Conservation (phyloP, 495 filamentous ascomycete genomes). For the Pyrenula massariospora region DNA sequence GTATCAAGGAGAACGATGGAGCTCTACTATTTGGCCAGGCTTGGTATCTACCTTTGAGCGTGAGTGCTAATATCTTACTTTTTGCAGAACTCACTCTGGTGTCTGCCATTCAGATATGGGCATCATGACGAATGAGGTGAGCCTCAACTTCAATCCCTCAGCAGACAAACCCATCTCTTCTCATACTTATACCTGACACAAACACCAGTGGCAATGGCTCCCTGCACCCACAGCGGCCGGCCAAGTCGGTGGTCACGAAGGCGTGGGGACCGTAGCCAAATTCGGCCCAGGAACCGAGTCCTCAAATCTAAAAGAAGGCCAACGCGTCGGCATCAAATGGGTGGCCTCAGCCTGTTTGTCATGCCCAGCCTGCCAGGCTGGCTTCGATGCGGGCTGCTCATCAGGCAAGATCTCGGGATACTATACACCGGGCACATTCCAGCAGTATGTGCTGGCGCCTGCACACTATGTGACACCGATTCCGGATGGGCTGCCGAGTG, state of each 20-base stretch:
- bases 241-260: conserved; percentile 57
- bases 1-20: no score
- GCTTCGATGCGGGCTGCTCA: conserved; percentile 47
- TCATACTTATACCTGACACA: conserved; percentile 4
- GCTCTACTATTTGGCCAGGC: no score
- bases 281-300: conserved; percentile 33
- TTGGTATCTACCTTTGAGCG: no score
- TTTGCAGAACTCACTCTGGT: conserved; percentile 49
- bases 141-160: neutral
- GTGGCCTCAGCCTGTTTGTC: conserved; percentile 31
- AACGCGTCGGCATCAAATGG: conserved; percentile 54
- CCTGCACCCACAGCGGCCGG: conserved; percentile 50
- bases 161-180: neutral
- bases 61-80: neutral
- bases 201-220: conserved; percentile 37
- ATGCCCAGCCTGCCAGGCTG: conserved; percentile 45
- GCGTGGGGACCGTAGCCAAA: conserved; percentile 48
- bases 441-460: conserved; percentile 55
- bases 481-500: conserved; percentile 45
- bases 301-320: conserved; percentile 47
- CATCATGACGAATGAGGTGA: conserved; percentile 41
- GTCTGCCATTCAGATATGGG: conserved; percentile 60
- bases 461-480: conserved; percentile 60
- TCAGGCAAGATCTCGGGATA: conserved; percentile 44
- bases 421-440: conserved; percentile 57